Evolutionary conservation across 2,329 filamentous ascomycete species (phyloP).

Genomic region (Colletotrichum tamarilloi): DNA sequence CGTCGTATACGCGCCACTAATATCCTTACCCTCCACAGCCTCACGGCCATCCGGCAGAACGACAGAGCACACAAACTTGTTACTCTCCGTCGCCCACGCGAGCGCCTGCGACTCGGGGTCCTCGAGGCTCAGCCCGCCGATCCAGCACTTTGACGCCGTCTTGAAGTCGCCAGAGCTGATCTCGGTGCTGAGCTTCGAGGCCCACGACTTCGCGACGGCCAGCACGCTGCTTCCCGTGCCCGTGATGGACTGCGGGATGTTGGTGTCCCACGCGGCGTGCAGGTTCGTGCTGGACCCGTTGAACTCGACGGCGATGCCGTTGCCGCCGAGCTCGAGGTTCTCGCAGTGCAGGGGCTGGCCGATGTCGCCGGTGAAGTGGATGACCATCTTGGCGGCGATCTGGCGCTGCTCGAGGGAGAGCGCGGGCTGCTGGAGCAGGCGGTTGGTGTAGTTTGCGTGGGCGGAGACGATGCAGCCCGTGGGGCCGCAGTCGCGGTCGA

Average conservation of each 20-base stretch:
- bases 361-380: constrained; percentile 36
- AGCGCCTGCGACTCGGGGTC: constrained; percentile 47
- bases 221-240: constrained; percentile 51
- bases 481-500: constrained; percentile 36
- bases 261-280: constrained; percentile 70
- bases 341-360: constrained; percentile 38
- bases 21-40: constrained; percentile 52
- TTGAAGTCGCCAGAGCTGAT: constrained; percentile 52
- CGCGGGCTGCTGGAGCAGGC: constrained; percentile 54
- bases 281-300: constrained; percentile 64
- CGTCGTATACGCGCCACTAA: constrained; percentile 53
- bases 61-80: constrained; percentile 55
- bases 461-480: constrained; percentile 36
- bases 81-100: constrained; percentile 54
- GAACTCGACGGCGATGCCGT: constrained; percentile 62
- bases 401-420: constrained; percentile 42
- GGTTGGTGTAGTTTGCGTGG: constrained; percentile 38
- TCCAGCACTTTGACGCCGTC: constrained; percentile 48
- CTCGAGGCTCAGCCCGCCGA: constrained; percentile 46
- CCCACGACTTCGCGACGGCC: constrained; percentile 52
- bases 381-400: constrained; percentile 38
- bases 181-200: constrained; percentile 45
- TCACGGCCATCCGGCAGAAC: constrained; percentile 51
- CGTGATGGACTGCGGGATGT: constrained; percentile 60
- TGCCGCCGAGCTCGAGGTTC: constrained; percentile 35